Conservation (phyloP, 139 green algal genomes). For the Chlamydomonas sp. region DNA sequence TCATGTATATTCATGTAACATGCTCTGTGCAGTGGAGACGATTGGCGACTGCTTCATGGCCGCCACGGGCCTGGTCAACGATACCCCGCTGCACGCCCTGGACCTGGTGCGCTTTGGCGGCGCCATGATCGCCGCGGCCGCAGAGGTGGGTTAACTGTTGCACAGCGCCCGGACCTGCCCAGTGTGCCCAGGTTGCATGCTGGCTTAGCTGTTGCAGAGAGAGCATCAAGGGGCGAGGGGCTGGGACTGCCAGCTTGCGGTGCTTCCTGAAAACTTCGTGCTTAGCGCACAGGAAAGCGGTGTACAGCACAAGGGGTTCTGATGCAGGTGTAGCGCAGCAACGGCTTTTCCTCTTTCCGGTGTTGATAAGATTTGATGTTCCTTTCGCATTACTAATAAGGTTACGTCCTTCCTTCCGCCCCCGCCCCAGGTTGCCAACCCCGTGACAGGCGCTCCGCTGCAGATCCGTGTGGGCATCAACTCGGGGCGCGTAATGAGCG, state of each 20-base stretch:
- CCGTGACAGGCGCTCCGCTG: background rate
- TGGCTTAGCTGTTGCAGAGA: background rate
- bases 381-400: too few relatives aligned
- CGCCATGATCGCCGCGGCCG: background rate
- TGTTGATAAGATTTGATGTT: too few relatives aligned
- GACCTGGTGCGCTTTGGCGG: background rate
- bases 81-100: background rate
- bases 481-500: conserved; percentile 30
- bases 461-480: background rate
- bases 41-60: conserved; percentile 32
- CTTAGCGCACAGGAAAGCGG: too few relatives aligned
- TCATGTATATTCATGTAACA: background rate
- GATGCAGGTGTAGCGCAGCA: too few relatives aligned
- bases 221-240: too few relatives aligned
- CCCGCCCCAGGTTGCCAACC: background rate
- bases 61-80: background rate
- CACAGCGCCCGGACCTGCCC: too few relatives aligned
- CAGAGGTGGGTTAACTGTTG: background rate
- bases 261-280: too few relatives aligned
- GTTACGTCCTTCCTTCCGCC: too few relatives aligned
- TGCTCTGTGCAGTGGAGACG: conserved; percentile 9
- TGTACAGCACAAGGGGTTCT: too few relatives aligned
- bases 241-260: too few relatives aligned
- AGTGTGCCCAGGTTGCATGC: background rate
- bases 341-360: too few relatives aligned